These are phyloP conservation scores for Otatea glauca DNA, from an alignment of 176 grass and related monocot genomes.

Conservation along the genomic window DNA sequence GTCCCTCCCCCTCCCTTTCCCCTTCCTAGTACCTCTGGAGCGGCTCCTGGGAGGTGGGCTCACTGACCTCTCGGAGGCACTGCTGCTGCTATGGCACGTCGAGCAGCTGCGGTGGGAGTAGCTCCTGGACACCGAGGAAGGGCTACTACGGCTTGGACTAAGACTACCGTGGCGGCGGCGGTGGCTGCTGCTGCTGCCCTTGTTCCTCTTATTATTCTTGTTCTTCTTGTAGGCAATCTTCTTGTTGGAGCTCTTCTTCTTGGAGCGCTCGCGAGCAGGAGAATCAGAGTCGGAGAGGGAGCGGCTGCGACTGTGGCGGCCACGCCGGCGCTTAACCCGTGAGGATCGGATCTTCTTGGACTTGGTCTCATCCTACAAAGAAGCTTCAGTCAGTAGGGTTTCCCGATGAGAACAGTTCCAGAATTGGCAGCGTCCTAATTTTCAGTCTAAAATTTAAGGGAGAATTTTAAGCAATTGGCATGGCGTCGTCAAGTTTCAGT, in stretches of 20 bases:
- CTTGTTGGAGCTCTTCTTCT: slow-evolving; percentile 61
- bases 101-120: slow-evolving; percentile 47
- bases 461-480: background rate
- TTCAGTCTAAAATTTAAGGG: background rate
- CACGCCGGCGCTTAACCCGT: slow-evolving; percentile 35
- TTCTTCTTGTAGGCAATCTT: slow-evolving; percentile 49
- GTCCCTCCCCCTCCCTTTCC: slow-evolving; percentile 49
- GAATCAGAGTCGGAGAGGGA: slow-evolving; percentile 30
- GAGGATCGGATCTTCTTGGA: slow-evolving; percentile 54
- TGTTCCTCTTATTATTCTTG: slow-evolving; percentile 43
- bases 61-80: slow-evolving; percentile 44
- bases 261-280: slow-evolving; percentile 48
- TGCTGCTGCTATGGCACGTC: slow-evolving; percentile 38
- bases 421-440: background rate
- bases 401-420: background rate
- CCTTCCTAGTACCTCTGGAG: slow-evolving; percentile 50
- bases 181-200: slow-evolving; percentile 26
- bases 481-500: background rate
- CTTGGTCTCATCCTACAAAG: slow-evolving; percentile 46
- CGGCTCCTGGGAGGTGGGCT: slow-evolving; percentile 50
- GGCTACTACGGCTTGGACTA: slow-evolving; percentile 46
- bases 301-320: background rate
- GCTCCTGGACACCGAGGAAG: slow-evolving; percentile 45
- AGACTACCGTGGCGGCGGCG: slow-evolving; percentile 3
- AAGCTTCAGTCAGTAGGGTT: slow-evolving; percentile 19